These are phyloP conservation scores for Fusarium sp. DNA, from an alignment of 2,329 filamentous ascomycete genomes.

Conservation along the genomic window DNA sequence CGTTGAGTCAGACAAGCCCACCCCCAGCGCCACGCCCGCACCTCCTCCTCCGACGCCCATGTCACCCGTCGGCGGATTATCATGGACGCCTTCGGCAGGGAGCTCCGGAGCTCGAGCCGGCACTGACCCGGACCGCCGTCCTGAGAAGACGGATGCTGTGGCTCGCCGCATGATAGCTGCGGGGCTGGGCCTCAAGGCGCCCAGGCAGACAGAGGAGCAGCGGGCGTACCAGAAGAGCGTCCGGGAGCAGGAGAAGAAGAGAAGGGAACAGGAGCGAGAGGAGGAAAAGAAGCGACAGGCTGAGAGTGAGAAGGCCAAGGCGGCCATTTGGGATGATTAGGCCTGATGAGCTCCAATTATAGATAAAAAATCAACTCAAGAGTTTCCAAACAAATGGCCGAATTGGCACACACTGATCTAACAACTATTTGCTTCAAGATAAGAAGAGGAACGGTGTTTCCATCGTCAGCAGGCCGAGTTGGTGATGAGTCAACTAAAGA, in stretches of 20 bases:
- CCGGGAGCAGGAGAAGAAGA: slow-evolving; percentile 85
- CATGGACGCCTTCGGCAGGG: slow-evolving; percentile 37
- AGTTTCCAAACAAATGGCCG: background rate
- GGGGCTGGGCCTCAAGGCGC: slow-evolving; percentile 82
- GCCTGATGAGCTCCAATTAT: background rate
- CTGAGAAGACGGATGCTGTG: slow-evolving; percentile 94
- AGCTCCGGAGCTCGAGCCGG: slow-evolving; percentile 10
- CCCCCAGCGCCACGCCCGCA: slow-evolving; percentile 50
- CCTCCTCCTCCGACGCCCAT: slow-evolving; percentile 76
- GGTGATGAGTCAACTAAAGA: no score
- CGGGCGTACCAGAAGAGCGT: slow-evolving; percentile 84
- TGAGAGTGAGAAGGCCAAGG: slow-evolving; percentile 79
- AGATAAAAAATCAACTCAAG: background rate
- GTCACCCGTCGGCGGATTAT: slow-evolving; percentile 56
- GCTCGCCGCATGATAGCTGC: slow-evolving; percentile 90
- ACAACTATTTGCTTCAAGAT: no score
- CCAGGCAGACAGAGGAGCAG: slow-evolving; percentile 88
- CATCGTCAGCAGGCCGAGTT: no score
- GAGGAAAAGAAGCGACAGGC: slow-evolving; percentile 69
- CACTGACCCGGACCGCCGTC: slow-evolving; percentile 57
- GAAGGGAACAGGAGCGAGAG: slow-evolving; percentile 76
- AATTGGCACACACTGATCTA: no score
- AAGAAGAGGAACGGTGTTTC: no score
- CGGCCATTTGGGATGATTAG: slow-evolving; percentile 85
- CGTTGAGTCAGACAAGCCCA: slow-evolving; percentile 50